Conservation (phyloP, 495 filamentous ascomycete genomes). For the Cairneyella variabilis region DNA sequence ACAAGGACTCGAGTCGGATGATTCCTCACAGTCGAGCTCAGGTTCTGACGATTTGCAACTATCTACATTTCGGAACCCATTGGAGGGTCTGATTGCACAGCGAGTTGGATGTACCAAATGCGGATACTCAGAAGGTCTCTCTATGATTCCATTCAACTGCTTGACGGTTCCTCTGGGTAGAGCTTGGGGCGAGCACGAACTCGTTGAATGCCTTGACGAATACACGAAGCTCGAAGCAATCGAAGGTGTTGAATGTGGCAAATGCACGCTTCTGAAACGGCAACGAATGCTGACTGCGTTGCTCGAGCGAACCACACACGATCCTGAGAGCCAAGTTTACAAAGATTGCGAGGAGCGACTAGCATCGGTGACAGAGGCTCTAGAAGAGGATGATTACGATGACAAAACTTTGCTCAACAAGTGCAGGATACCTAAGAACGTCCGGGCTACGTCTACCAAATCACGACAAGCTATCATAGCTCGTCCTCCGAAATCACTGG, state of each 20-base stretch:
- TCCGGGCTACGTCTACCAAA: constrained; percentile 69
- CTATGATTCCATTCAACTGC: constrained; percentile 89
- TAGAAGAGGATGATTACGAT: constrained; percentile 76
- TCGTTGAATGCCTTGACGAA: constrained; percentile 76
- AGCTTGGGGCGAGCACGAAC: constrained; percentile 50
- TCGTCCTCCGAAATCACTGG: constrained; percentile 71
- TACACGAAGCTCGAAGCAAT: constrained; percentile 84
- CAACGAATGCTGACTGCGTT: constrained; percentile 35
- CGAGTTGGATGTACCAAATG: constrained; percentile 85
- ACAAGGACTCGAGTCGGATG: constrained; percentile 32
- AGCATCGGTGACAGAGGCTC: constrained; percentile 56
- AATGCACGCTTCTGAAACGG: constrained; percentile 70
- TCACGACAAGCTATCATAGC: constrained; percentile 85
- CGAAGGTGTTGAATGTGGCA: constrained; percentile 83
- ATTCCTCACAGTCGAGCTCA: constrained; percentile 16
- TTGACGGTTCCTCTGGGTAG: constrained; percentile 76
- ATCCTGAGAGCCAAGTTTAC: constrained; percentile 12
- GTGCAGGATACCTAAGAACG: constrained; percentile 69
- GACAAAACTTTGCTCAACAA: constrained; percentile 69
- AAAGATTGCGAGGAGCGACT: constrained; percentile 43
- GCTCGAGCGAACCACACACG: constrained; percentile 24
- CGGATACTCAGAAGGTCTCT: constrained; percentile 80
- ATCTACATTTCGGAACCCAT: constrained; percentile 46
- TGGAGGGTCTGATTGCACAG: constrained; percentile 87
- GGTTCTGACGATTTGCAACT: constrained; percentile 16